Evolutionary conservation across 2,329 filamentous ascomycete species (phyloP), one percentile per base, ranked within the genome.

Genomic region (Talaromyces sp.): DNA sequence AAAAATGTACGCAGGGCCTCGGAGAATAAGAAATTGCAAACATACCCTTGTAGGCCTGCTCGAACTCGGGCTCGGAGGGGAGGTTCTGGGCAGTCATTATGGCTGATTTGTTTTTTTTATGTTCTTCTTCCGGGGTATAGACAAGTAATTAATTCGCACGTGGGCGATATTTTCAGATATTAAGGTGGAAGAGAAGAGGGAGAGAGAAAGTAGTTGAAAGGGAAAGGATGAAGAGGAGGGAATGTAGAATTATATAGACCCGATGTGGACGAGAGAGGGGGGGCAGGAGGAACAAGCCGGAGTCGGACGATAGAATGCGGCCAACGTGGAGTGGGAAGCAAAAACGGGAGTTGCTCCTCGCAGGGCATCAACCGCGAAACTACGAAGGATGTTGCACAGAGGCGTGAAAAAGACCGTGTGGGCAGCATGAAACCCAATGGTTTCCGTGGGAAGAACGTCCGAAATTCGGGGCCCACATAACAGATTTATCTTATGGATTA

Each of bases 31-130:
- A 19, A 7, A 20, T 11, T 43, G 24, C 50, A 32, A 32, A 73
- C 82, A 70, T 80, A 95, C 91, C 91, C 76, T 91, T 90, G 86
- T 96, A 96, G 71, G 93, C 93, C 85, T 97, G 93, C 86, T 97
- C 87, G 81, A 97, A 97, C 82, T 99, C 93, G 71, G 94, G 93
- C 85, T 97, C 93, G 61, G 80, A 79, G 47, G 90, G 86, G 70
- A 94, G 83, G 81, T 94, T 88, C 64, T 55, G 54, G 54, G 91
- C 89, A 90, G 95, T 94, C 63, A 63, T 80, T 64, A 50, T 51
- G 48, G 41, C 47, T 49, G 32, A 9, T 27, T 27, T 27, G 4
- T 27, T 24, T 27, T 33, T 44, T 39, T 58, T 49, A 49, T 47
- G 57, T 20, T 10, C n/a, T 48, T 29, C 35, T 37, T 47, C 32